Percentiles rank a stretch among this genome's conserved stretches.
Conservation (phyloP, 306 rosid species). For the Comarum palustre region DNA sequence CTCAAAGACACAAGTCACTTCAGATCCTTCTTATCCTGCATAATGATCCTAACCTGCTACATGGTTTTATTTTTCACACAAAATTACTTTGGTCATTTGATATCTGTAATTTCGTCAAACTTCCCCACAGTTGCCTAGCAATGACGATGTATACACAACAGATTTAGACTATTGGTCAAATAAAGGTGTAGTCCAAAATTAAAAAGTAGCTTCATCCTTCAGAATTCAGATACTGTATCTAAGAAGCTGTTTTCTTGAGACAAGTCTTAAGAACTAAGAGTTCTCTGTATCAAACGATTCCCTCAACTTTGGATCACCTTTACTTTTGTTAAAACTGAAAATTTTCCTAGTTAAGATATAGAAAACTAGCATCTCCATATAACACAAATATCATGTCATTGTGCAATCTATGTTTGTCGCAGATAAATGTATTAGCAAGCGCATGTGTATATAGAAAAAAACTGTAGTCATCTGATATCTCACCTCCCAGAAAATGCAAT, state of each 20-base stretch:
- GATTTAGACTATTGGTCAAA: not conserved
- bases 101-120: not conserved
- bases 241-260: not conserved
- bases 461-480: not conserved
- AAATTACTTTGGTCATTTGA: not conserved
- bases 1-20: constrained; percentile 13
- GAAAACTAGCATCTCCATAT: not conserved
- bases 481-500: not conserved
- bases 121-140: not conserved
- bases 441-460: not conserved
- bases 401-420: not conserved
- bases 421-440: not conserved
- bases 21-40: not conserved
- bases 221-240: not conserved
- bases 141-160: not conserved
- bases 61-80: not conserved
- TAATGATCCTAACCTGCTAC: not conserved
- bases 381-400: not conserved
- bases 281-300: not conserved
- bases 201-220: not conserved
- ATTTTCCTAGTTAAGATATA: not conserved
- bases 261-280: not conserved
- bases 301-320: not conserved
- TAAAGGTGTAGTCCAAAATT: not conserved
- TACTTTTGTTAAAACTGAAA: not conserved